A percentile compares a stretch with the other conserved stretches of the same genome.
phyloP scores from a whole-genome alignment of 768 basidiomycete genomes.

The Multifurca ochricompacta region DNA sequence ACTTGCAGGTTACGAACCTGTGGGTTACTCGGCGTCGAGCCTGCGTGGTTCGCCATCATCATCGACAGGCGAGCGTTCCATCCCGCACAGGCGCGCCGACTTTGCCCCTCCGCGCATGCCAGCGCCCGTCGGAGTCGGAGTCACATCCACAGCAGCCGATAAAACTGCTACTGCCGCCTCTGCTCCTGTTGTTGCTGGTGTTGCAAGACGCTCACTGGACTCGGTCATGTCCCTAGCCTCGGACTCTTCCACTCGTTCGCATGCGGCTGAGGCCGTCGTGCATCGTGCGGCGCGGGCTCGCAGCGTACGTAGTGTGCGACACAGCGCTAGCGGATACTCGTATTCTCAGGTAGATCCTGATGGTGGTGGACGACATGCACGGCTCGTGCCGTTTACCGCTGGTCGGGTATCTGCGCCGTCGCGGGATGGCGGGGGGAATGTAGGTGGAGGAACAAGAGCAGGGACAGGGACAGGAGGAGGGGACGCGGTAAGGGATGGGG shows the following conservation, averaged over 20 bases:
- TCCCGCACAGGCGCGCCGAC: constrained; percentile 60
- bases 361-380: constrained; percentile 42
- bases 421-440: too few relatives aligned
- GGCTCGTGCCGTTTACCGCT: constrained; percentile 66
- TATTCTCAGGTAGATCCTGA: constrained; percentile 26
- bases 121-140: constrained; percentile 20
- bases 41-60: constrained; percentile 50
- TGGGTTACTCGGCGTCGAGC: constrained; percentile 38
- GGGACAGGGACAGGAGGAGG: too few relatives aligned
- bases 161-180: too few relatives aligned
- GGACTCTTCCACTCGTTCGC: constrained; percentile 27
- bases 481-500: too few relatives aligned
- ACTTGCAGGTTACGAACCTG: constrained; percentile 16
- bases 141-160: too few relatives aligned
- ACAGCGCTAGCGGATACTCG: constrained; percentile 35
- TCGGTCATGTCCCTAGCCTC: constrained; percentile 28
- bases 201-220: constrained; percentile 19
- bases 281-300: constrained; percentile 44
- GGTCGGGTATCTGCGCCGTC: constrained; percentile 57
- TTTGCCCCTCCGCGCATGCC: constrained; percentile 50
- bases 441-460: background rate
- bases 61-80: constrained; percentile 57
- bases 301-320: constrained; percentile 43
- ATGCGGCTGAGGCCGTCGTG: constrained; percentile 40
- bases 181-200: too few relatives aligned